Conservation (phyloP, 2,329 filamentous ascomycete species). For the Aspergillus sp. region DNA sequence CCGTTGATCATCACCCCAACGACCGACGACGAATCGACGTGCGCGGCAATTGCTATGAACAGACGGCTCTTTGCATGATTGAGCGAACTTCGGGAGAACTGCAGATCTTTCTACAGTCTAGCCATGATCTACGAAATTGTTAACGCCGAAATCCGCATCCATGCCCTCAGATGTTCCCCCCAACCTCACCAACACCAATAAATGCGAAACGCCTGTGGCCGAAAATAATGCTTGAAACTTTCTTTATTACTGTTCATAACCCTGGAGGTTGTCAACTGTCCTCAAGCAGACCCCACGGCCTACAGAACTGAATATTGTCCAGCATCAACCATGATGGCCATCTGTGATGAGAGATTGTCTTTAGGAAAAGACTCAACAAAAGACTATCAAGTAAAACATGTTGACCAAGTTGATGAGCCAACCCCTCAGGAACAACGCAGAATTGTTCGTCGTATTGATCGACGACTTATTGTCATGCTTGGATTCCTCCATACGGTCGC, state of each 20-base stretch:
- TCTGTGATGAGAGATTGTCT: not conserved
- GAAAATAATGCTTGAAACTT: no score
- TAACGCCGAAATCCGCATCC: conserved; percentile 2
- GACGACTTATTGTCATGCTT: conserved; percentile 16
- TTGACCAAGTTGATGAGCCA: not conserved
- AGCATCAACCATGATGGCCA: not conserved
- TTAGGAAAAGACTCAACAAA: no score
- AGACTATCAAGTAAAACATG: not conserved
- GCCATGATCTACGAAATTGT: not conserved
- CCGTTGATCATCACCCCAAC: not conserved
- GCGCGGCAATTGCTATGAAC: no score
- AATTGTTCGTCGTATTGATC: conserved; percentile 17
- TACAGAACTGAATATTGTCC: no score
- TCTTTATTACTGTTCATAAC: no score
- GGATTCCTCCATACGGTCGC: conserved; percentile 16
- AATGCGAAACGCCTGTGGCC: not conserved
- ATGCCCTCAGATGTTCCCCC: not conserved
- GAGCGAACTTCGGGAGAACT: not conserved
- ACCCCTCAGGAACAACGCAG: conserved; percentile 12
- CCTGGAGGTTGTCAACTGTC: no score
- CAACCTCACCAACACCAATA: not conserved
- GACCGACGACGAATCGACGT: not conserved
- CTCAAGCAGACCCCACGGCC: no score
- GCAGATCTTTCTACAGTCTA: no score
- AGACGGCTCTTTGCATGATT: not conserved